phyloP scores from a whole-genome alignment of 805 yeast species.

The Schizosaccharomyces osmophilus region DNA sequence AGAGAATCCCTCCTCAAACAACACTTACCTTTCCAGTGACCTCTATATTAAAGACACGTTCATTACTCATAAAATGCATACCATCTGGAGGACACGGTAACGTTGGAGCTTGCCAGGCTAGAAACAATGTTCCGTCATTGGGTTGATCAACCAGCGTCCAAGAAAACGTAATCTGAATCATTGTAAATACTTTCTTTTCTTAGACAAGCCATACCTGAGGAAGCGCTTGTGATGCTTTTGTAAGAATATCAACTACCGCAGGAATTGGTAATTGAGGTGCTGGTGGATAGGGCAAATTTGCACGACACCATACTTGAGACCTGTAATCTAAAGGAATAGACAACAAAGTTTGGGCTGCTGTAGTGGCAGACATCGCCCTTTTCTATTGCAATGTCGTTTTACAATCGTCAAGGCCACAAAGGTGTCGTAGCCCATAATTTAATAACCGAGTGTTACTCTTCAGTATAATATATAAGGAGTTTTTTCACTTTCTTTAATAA shows the following conservation, averaged over 20 bases:
- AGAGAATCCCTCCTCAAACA: not conserved
- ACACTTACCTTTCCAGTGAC: not conserved
- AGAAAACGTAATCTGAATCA: not conserved
- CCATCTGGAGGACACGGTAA: conserved; percentile 1
- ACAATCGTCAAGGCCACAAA: too few species aligned
- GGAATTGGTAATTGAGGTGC: not conserved
- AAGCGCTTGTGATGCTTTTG: not conserved
- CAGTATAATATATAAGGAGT: too few species aligned
- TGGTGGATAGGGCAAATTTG: not conserved
- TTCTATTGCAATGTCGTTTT: not conserved
- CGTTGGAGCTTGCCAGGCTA: not conserved
- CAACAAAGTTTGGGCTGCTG: not conserved
- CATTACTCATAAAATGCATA: not conserved
- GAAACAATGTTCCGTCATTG: not conserved
- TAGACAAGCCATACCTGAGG: not conserved
- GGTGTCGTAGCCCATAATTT: too few species aligned
- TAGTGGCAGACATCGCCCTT: not conserved
- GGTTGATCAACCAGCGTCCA: not conserved
- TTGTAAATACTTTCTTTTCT: not conserved
- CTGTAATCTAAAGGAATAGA: not conserved
- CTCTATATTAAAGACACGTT: not conserved
- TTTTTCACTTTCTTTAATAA: too few species aligned
- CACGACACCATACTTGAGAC: conserved; percentile 1
- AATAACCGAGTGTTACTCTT: too few species aligned
- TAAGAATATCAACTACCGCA: not conserved